Percentiles rank a stretch among this genome's conserved stretches.
Evolutionary conservation across 208 protist species (phyloP).

Genomic region (Herpetomonas tarakana): DNA sequence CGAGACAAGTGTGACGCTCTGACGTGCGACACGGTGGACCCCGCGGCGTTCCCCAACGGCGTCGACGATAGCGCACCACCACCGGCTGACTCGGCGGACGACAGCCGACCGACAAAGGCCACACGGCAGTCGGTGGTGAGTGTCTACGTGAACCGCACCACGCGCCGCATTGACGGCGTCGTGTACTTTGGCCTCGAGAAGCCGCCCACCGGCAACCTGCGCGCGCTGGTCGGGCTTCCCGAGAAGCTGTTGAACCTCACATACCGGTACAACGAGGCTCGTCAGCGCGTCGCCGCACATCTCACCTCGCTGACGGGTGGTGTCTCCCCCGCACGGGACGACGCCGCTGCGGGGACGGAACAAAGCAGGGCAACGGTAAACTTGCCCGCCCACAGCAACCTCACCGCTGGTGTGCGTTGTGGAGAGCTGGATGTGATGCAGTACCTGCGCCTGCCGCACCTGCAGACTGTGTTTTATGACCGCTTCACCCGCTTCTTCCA

Average conservation of each 20-base stretch:
- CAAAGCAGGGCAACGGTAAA: neutral
- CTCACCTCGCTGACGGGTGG: neutral
- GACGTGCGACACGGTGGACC: slow-evolving; percentile 39
- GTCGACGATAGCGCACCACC: neutral
- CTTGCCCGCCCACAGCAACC: slow-evolving; percentile 11
- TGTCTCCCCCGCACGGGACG: neutral
- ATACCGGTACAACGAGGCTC: slow-evolving; percentile 72
- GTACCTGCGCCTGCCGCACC: slow-evolving; percentile 68
- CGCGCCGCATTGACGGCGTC: slow-evolving; percentile 67
- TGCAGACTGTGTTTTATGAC: slow-evolving; percentile 76
- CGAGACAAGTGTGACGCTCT: slow-evolving; percentile 40
- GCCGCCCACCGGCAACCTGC: slow-evolving; percentile 77
- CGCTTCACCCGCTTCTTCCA: slow-evolving; percentile 68
- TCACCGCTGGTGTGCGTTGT: slow-evolving; percentile 39
- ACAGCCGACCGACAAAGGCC: too few relatives aligned
- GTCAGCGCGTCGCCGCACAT: neutral
- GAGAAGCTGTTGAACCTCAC: slow-evolving; percentile 81
- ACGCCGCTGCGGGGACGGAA: neutral
- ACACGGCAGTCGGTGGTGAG: slow-evolving; percentile 58
- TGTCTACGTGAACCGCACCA: slow-evolving; percentile 66
- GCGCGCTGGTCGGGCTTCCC: slow-evolving; percentile 70
- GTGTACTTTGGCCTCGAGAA: slow-evolving; percentile 79
- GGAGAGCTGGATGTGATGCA: slow-evolving; percentile 64
- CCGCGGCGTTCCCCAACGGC: slow-evolving; percentile 20
- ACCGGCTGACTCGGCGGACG: slow-evolving; percentile 2